phyloP scores from a whole-genome alignment of 1,139 yeast genomes.

The Kodamaea anthophila region DNA sequence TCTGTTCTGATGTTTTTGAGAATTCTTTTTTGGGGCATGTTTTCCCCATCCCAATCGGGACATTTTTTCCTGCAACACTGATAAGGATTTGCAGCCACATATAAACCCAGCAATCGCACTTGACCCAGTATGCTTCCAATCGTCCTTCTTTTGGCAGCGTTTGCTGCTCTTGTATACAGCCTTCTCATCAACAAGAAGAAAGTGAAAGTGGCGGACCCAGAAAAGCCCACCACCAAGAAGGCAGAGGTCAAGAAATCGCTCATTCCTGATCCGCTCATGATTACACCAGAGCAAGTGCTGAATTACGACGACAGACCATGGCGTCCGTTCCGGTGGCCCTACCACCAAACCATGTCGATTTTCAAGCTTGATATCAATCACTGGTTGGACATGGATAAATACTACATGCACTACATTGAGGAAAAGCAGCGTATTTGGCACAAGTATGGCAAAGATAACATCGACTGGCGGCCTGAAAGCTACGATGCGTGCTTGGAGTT shows the following conservation, averaged over 20 bases:
- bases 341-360: conserved; percentile 74
- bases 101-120: background rate
- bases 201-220: conserved; percentile 7
- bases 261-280: conserved; percentile 53
- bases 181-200: conserved; percentile 3
- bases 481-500: conserved; percentile 57
- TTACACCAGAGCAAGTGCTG: conserved; percentile 62
- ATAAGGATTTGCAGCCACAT: conserved; percentile 3
- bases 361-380: conserved; percentile 64
- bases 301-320: conserved; percentile 71
- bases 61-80: conserved; percentile 3
- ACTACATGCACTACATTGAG: conserved; percentile 57
- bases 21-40: too few relatives aligned
- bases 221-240: conserved; percentile 12
- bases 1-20: too few relatives aligned
- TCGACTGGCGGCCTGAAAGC: conserved; percentile 67
- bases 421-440: conserved; percentile 56
- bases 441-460: conserved; percentile 54
- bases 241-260: conserved; percentile 13
- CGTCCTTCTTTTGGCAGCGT: conserved; percentile 1
- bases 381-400: conserved; percentile 78
- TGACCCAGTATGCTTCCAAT: conserved; percentile 1
- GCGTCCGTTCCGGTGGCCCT: conserved; percentile 79
- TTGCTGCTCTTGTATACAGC: conserved; percentile 1
- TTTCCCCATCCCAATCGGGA: conserved; percentile 6